These are phyloP conservation scores for Aspergillus amoenus DNA, from an alignment of 2,329 filamentous ascomycete genomes.

Conservation along the genomic window DNA sequence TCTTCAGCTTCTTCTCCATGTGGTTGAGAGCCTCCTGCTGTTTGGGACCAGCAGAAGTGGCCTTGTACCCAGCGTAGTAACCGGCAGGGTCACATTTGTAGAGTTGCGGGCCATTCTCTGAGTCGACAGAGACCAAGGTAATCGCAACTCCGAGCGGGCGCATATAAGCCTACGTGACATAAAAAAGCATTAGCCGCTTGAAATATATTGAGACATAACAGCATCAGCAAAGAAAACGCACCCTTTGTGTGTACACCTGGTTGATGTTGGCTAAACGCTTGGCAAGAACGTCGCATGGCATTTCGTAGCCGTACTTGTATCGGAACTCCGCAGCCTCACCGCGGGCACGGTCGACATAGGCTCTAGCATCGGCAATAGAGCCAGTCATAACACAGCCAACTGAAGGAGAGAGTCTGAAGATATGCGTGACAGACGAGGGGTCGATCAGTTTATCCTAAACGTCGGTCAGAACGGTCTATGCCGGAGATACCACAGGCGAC, in stretches of 20 bases:
- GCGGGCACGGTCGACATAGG: conserved; percentile 87
- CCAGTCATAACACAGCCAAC: conserved; percentile 98
- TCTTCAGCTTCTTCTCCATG: conserved; percentile 99
- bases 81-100: conserved; percentile 98
- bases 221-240: conserved; percentile 46
- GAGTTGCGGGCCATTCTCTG: conserved; percentile 87
- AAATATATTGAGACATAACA: background rate
- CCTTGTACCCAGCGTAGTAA: conserved; percentile 98
- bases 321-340: conserved; percentile 95
- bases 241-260: conserved; percentile 97
- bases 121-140: conserved; percentile 90
- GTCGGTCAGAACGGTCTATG: conserved; percentile 15
- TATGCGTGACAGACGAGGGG: conserved; percentile 91
- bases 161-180: conserved; percentile 79
- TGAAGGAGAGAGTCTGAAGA: conserved; percentile 94
- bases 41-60: conserved; percentile 93
- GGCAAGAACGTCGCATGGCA: conserved; percentile 95
- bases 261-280: conserved; percentile 99
- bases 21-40: conserved; percentile 98
- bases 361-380: conserved; percentile 94
- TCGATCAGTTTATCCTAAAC: conserved; percentile 96
- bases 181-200: conserved; percentile 1
- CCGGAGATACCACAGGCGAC: conserved; percentile 37
- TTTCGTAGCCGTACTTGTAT: conserved; percentile 99
- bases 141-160: conserved; percentile 93